These are phyloP conservation scores for Geotrichum histeridarum DNA, from an alignment of 1,139 yeast genomes.

Conservation along the genomic window DNA sequence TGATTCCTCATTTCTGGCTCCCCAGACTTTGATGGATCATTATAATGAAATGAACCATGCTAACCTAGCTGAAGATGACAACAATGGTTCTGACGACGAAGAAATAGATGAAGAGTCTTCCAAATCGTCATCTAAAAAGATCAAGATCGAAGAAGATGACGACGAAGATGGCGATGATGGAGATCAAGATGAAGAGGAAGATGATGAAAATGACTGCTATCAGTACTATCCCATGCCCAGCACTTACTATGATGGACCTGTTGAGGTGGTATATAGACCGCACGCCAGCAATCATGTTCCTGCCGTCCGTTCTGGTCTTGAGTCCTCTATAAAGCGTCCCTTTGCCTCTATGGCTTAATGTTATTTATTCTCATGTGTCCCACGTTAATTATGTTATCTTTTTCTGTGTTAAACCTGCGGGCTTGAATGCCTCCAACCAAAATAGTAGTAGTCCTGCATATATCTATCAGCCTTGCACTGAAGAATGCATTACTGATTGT, in stretches of 20 bases:
- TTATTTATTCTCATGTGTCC: slow-evolving; percentile 3
- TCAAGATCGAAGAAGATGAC: not conserved
- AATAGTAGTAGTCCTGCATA: no score
- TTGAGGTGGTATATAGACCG: slow-evolving; percentile 56
- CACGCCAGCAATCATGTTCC: slow-evolving; percentile 49
- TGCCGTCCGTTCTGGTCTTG: not conserved
- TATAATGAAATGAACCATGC: not conserved
- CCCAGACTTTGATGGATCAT: not conserved
- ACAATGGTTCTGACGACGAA: slow-evolving; percentile 3
- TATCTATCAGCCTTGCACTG: no score
- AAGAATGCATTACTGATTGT: no score
- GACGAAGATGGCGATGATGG: slow-evolving; percentile 11
- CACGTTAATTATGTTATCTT: not conserved
- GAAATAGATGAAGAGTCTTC: not conserved
- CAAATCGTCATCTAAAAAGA: not conserved
- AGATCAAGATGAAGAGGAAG: slow-evolving; percentile 8
- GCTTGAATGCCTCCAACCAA: no score
- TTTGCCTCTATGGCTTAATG: slow-evolving; percentile 3
- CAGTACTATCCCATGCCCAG: slow-evolving; percentile 54
- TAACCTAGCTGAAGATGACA: not conserved
- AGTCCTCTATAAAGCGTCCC: slow-evolving; percentile 4
- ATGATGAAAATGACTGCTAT: slow-evolving; percentile 30
- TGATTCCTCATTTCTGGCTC: not conserved
- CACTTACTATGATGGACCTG: slow-evolving; percentile 55
- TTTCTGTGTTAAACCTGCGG: no score